A percentile compares a stretch with the other conserved stretches of the same genome.
Conservation (phyloP, 352 stramenopile species). For the Phytophthora sojae region DNA sequence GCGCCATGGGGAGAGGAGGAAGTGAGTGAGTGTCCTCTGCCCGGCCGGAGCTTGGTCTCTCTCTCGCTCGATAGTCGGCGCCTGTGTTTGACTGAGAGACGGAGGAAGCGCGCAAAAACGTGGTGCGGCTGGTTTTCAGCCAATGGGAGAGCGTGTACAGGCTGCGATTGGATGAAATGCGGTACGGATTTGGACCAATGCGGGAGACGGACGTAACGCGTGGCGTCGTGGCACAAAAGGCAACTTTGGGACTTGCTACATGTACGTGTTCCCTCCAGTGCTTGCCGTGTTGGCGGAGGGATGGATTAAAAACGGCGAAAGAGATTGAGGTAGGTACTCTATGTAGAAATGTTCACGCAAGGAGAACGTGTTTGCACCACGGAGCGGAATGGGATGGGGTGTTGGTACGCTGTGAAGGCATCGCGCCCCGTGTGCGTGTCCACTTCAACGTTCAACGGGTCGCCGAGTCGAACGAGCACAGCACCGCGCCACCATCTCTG, state of each 20-base stretch:
- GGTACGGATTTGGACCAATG: not conserved
- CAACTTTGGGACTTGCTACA: not conserved
- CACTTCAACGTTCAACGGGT: slow-evolving; percentile 26
- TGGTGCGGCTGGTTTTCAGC: not conserved
- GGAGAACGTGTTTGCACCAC: not conserved
- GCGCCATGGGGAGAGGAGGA: slow-evolving; percentile 35
- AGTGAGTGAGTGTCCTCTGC: not conserved
- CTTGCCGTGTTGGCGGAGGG: not conserved
- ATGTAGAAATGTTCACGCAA: not conserved
- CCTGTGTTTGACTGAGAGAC: not conserved
- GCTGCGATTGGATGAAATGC: not conserved
- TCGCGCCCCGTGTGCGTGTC: not conserved
- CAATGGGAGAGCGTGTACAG: not conserved
- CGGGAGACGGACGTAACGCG: not conserved
- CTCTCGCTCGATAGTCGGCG: not conserved
- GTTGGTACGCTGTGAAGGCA: not conserved
- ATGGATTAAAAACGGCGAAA: not conserved
- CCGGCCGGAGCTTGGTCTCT: not conserved
- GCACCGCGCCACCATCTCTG: slow-evolving; percentile 10
- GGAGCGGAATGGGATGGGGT: not conserved
- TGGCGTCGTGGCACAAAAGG: not conserved
- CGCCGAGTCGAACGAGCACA: slow-evolving; percentile 20
- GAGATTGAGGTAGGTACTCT: not conserved
- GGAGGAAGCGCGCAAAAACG: slow-evolving; percentile 1
- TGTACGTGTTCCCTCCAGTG: not conserved